Conservation (phyloP, 2,329 filamentous ascomycete species). For the Aspergillus caelatus region DNA sequence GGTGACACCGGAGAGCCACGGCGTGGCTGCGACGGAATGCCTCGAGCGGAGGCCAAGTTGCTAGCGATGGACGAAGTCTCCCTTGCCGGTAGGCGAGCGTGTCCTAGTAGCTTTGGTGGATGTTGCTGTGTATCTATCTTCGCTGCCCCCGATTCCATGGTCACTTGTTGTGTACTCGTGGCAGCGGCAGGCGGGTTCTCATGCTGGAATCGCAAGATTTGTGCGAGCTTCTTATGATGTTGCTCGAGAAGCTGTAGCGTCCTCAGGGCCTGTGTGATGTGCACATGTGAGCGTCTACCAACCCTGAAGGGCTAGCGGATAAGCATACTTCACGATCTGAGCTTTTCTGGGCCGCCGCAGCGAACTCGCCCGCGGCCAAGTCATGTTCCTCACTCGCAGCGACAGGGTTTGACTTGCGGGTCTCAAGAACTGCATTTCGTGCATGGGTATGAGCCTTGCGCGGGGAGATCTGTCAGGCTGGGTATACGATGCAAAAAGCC, state of each 20-base stretch:
- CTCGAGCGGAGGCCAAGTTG: slow-evolving; percentile 82
- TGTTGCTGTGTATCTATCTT: slow-evolving; percentile 39
- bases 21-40: slow-evolving; percentile 62
- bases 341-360: slow-evolving; percentile 75
- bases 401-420: slow-evolving; percentile 68
- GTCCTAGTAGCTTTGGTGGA: slow-evolving; percentile 41
- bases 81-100: slow-evolving; percentile 58
- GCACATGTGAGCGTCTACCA: not conserved
- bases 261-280: slow-evolving; percentile 69
- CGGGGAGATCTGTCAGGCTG: slow-evolving; percentile 18
- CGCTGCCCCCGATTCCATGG: slow-evolving; percentile 21
- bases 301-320: slow-evolving; percentile 1
- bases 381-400: slow-evolving; percentile 87
- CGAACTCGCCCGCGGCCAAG: slow-evolving; percentile 84
- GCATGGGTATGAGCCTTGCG: slow-evolving; percentile 83
- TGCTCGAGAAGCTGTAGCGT: slow-evolving; percentile 83
- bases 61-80: slow-evolving; percentile 85
- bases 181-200: slow-evolving; percentile 48
- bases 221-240: slow-evolving; percentile 82
- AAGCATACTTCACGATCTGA: slow-evolving; percentile 58
- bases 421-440: slow-evolving; percentile 76
- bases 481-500: not conserved
- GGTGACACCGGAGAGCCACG: slow-evolving; percentile 70
- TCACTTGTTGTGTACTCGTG: slow-evolving; percentile 22
- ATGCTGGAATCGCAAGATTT: slow-evolving; percentile 73